Percentiles rank a stretch among this genome's conserved stretches.
These are phyloP conservation scores for Gleditsia sinensis DNA, from an alignment of 306 rosid genomes.

Conservation along the genomic window DNA sequence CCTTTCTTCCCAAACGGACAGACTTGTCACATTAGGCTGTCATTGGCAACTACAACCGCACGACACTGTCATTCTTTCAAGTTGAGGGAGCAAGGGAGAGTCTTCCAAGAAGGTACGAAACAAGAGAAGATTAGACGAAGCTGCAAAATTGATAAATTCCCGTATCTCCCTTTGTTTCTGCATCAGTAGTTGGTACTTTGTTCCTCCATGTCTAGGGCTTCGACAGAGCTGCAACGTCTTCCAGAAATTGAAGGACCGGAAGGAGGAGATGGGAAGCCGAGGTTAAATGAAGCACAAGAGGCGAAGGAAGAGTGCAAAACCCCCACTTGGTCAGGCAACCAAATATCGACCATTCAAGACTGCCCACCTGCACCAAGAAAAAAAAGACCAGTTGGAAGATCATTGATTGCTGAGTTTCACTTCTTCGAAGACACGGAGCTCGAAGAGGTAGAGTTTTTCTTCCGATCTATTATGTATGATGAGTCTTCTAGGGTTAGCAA, in stretches of 20 bases:
- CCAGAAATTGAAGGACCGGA: not conserved
- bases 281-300: not conserved
- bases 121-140: not conserved
- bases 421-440: slow-evolving; percentile 35
- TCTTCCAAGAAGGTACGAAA: not conserved
- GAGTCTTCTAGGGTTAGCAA: slow-evolving; percentile 31
- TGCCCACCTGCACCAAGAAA: slow-evolving; percentile 59
- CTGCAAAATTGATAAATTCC: not conserved
- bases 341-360: slow-evolving; percentile 19
- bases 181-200: not conserved
- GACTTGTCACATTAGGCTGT: not conserved
- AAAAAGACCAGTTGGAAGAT: slow-evolving; percentile 5
- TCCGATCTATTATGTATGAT: slow-evolving; percentile 11
- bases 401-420: not conserved
- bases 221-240: not conserved
- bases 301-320: slow-evolving; percentile 44
- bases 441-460: slow-evolving; percentile 46
- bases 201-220: not conserved
- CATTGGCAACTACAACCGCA: not conserved
- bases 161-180: not conserved
- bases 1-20: not conserved
- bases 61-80: not conserved
- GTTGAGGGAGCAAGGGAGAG: not conserved
- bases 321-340: slow-evolving; percentile 40
- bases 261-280: not conserved